These are phyloP conservation scores for Phyllosticta paracitricarpa DNA, from an alignment of 2,329 filamentous ascomycete genomes.

Conservation along the genomic window DNA sequence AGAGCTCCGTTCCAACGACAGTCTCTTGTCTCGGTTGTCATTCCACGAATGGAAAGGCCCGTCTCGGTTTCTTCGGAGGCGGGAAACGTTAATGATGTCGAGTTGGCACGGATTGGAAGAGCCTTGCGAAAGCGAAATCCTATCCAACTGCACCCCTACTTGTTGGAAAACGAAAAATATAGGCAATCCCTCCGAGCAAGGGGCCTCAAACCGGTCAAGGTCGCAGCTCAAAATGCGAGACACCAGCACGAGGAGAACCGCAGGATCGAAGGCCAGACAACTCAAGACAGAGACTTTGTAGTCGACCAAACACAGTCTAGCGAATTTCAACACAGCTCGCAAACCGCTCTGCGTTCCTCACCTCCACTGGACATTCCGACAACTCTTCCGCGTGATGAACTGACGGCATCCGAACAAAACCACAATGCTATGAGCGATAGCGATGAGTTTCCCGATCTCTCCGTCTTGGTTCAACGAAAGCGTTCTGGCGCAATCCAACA, in stretches of 20 bases:
- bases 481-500: slow-evolving; percentile 11
- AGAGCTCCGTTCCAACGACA: background rate
- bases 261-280: background rate
- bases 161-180: slow-evolving; percentile 35
- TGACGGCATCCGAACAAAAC: background rate
- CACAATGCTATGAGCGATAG: slow-evolving; percentile 10
- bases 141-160: slow-evolving; percentile 40
- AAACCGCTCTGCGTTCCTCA: background rate
- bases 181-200: slow-evolving; percentile 32
- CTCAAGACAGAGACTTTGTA: slow-evolving; percentile 9
- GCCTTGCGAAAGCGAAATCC: slow-evolving; percentile 36
- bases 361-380: background rate
- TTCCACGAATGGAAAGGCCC: background rate
- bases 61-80: background rate
- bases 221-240: slow-evolving; percentile 15
- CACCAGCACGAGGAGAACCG: background rate
- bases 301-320: slow-evolving; percentile 5
- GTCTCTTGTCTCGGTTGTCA: background rate
- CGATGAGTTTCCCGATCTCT: slow-evolving; percentile 22
- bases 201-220: slow-evolving; percentile 34
- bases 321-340: slow-evolving; percentile 3
- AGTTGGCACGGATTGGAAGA: slow-evolving; percentile 12
- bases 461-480: slow-evolving; percentile 13
- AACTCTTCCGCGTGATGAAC: background rate
- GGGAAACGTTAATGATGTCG: background rate